Conservation (phyloP, 768 basidiomycete genomes). For the Daedaleopsis sinensis region DNA sequence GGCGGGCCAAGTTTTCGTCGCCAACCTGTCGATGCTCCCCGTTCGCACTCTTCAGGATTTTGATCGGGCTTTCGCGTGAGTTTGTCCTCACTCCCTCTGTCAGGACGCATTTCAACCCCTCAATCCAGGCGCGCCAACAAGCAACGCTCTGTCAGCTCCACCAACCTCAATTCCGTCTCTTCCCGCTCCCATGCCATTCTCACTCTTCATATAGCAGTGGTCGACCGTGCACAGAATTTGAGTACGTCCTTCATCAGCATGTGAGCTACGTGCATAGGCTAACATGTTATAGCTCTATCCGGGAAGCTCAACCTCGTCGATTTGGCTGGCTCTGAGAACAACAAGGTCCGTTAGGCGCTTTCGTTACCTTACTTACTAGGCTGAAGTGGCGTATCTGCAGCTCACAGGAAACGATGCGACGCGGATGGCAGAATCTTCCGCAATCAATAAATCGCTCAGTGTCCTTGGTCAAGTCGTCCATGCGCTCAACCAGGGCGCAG, state of each 20-base stretch:
- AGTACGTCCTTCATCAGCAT: constrained; percentile 40
- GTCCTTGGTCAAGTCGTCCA: constrained; percentile 88
- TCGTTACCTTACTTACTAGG: not conserved
- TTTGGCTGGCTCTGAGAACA: constrained; percentile 90
- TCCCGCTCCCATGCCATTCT: constrained; percentile 90
- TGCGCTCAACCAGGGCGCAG: constrained; percentile 76
- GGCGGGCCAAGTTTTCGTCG: constrained; percentile 55
- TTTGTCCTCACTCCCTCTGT: constrained; percentile 8
- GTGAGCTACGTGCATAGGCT: not conserved
- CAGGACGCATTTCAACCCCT: not conserved
- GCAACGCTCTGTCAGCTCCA: constrained; percentile 83
- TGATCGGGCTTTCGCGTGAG: constrained; percentile 47
- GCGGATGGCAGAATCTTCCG: constrained; percentile 87
- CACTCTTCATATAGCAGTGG: constrained; percentile 67
- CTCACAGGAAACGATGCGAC: constrained; percentile 84
- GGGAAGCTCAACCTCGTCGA: constrained; percentile 89
- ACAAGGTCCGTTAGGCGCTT: constrained; percentile 55
- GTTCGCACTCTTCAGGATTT: constrained; percentile 52
- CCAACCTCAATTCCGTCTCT: constrained; percentile 80
- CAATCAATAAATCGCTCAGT: constrained; percentile 89
- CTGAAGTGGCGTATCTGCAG: constrained; percentile 30
- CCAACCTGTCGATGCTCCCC: constrained; percentile 46
- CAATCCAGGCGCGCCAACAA: constrained; percentile 62
- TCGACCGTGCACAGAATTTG: constrained; percentile 53
- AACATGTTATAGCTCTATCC: constrained; percentile 49